Evolutionary conservation across 805 yeast species (phyloP).

Genomic region (Lachancea fermentati): DNA sequence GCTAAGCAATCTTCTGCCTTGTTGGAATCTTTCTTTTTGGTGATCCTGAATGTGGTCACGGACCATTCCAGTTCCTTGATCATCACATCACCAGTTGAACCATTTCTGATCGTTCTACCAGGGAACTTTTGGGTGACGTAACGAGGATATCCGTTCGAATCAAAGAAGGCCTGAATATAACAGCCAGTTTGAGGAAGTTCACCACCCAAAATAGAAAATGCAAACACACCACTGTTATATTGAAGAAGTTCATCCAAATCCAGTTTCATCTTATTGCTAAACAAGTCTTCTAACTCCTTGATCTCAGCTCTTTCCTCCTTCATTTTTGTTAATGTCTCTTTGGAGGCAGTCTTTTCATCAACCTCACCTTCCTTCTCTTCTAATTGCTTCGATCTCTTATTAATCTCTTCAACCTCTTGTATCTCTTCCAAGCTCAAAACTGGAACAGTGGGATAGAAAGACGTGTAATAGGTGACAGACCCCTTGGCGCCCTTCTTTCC

Average conservation of each 20-base stretch:
- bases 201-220: slow-evolving; percentile 59
- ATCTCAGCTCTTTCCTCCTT: slow-evolving; percentile 29
- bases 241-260: slow-evolving; percentile 52
- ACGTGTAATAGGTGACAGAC: slow-evolving; percentile 58
- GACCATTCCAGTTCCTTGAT: slow-evolving; percentile 78
- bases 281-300: slow-evolving; percentile 35
- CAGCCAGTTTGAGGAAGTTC: slow-evolving; percentile 48
- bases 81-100: slow-evolving; percentile 65
- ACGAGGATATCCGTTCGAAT: slow-evolving; percentile 63
- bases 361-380: slow-evolving; percentile 26
- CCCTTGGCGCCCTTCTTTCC: slow-evolving; percentile 84
- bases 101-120: slow-evolving; percentile 30
- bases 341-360: slow-evolving; percentile 31
- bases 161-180: slow-evolving; percentile 71
- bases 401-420: slow-evolving; percentile 46
- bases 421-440: slow-evolving; percentile 74
- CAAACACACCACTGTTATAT: slow-evolving; percentile 71
- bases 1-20: slow-evolving; percentile 54
- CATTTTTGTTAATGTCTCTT: slow-evolving; percentile 26
- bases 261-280: slow-evolving; percentile 43
- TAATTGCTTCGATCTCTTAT: slow-evolving; percentile 34
- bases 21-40: slow-evolving; percentile 48
- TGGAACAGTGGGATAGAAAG: slow-evolving; percentile 80
- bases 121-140: slow-evolving; percentile 49
- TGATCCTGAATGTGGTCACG: slow-evolving; percentile 52